phyloP scores from a whole-genome alignment of 768 basidiomycete species.

The Termitomyces sp. region DNA sequence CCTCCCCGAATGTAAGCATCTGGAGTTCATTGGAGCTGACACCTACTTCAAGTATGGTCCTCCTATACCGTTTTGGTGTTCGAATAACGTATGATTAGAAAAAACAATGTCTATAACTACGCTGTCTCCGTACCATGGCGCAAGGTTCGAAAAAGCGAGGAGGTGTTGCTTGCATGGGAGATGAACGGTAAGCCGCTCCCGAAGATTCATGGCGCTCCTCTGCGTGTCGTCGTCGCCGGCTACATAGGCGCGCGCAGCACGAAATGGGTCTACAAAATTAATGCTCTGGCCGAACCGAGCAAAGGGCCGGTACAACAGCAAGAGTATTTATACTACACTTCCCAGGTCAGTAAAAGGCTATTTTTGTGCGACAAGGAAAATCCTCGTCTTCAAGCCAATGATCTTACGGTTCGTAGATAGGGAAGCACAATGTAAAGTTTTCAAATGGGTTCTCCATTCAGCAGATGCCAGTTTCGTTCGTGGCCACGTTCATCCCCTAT shows the following conservation, averaged over 20 bases:
- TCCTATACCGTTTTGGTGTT: background rate
- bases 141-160: slow-evolving; percentile 39
- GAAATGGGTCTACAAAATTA: slow-evolving; percentile 51
- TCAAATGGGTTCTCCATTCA: slow-evolving; percentile 54
- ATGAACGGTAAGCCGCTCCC: slow-evolving; percentile 44
- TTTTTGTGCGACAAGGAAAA: background rate
- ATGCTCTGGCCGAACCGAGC: slow-evolving; percentile 42
- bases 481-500: slow-evolving; percentile 2
- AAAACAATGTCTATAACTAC: slow-evolving; percentile 29
- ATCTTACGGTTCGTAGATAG: slow-evolving; percentile 25
- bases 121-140: slow-evolving; percentile 46
- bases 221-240: slow-evolving; percentile 45
- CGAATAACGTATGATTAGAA: slow-evolving; percentile 14
- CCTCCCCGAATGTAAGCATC: slow-evolving; percentile 38
- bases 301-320: slow-evolving; percentile 46
- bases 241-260: slow-evolving; percentile 49
- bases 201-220: slow-evolving; percentile 45
- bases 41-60: slow-evolving; percentile 46
- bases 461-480: slow-evolving; percentile 54
- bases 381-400: background rate
- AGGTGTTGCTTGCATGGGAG: slow-evolving; percentile 50
- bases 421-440: slow-evolving; percentile 46
- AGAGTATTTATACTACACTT: slow-evolving; percentile 48
- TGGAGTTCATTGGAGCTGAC: slow-evolving; percentile 53
- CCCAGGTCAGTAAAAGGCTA: slow-evolving; percentile 27